These are phyloP conservation scores for barrel medic (Medicago truncatula) DNA, from an alignment of 306 rosid species.

Conservation along the genomic window DNA sequence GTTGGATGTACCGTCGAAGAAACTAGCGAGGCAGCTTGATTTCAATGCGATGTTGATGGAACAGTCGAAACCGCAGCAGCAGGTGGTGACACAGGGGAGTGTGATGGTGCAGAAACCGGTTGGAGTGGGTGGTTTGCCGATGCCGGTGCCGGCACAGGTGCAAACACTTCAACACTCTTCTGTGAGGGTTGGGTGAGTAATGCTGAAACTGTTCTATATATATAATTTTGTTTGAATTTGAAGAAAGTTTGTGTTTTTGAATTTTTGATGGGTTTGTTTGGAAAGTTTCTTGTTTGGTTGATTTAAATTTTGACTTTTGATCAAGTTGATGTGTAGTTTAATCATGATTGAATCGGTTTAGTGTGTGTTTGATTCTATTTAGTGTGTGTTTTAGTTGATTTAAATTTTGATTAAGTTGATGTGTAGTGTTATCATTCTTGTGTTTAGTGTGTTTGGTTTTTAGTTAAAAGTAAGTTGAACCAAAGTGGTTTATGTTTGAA, in stretches of 20 bases:
- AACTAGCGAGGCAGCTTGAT: conserved; percentile 95
- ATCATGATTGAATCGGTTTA: background rate
- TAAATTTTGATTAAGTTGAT: background rate
- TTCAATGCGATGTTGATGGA: conserved; percentile 67
- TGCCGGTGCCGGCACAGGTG: conserved; percentile 49
- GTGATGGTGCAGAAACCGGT: conserved; percentile 46
- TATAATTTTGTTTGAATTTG: background rate
- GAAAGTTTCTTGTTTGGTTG: conserved; percentile 13
- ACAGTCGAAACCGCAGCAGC: conserved; percentile 47
- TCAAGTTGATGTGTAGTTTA: background rate
- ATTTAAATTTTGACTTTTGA: background rate
- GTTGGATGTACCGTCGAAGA: conserved; percentile 79
- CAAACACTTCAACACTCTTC: conserved; percentile 49
- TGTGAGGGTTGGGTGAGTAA: conserved; percentile 75
- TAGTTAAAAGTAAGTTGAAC: too few species aligned
- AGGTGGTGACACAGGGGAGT: conserved; percentile 32
- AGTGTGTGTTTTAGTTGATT: conserved; percentile 1
- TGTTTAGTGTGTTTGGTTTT: too few species aligned
- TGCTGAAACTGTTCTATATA: conserved; percentile 23
- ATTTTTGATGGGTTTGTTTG: background rate
- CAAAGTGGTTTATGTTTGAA: too few species aligned
- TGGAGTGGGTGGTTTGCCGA: conserved; percentile 38
- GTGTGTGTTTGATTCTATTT: background rate
- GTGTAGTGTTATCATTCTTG: background rate
- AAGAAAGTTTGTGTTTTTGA: background rate